Conservation (phyloP, 2,329 filamentous ascomycete species). For the Reticulascus tulasneorum region DNA sequence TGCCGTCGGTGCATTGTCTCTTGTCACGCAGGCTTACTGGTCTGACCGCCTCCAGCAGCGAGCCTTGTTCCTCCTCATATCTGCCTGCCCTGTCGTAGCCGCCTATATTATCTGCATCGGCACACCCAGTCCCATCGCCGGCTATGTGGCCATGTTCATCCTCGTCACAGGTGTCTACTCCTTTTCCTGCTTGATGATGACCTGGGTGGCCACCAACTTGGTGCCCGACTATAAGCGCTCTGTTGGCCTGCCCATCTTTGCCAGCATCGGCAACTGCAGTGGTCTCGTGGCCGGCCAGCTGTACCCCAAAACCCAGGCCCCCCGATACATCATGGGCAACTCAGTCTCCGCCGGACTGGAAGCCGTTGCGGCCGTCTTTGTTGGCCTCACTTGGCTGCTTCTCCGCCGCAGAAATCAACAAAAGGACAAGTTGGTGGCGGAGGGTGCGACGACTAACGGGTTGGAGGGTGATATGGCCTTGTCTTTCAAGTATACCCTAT, state of each 20-base stretch:
- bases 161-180: conserved; percentile 5
- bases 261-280: conserved; percentile 11
- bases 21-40: conserved; percentile 43
- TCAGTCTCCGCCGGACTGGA: conserved; percentile 6
- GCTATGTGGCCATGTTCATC: conserved; percentile 9
- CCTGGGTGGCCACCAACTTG: conserved; percentile 13
- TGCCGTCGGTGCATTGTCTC: conserved; percentile 18
- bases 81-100: conserved; percentile 5
- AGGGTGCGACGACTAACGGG: conserved; percentile 6
- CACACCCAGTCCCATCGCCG: conserved; percentile 1
- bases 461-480: conserved; percentile 3
- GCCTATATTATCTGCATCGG: conserved; percentile 8
- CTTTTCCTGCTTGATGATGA: conserved; percentile 9
- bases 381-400: conserved; percentile 2
- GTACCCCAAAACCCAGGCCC: conserved; percentile 10
- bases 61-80: conserved; percentile 9
- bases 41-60: conserved; percentile 29
- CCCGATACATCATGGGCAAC: conserved; percentile 9
- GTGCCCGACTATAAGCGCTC: conserved; percentile 14
- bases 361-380: conserved; percentile 8
- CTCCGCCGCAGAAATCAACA: conserved; percentile 2
- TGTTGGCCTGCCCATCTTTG: conserved; percentile 9
- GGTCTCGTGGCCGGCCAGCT: conserved; percentile 8
- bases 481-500: conserved; percentile 3
- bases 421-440: conserved; percentile 5